Evolutionary conservation across 73 alveolate species (phyloP).

Genomic region (Uronychia binucleata): DNA sequence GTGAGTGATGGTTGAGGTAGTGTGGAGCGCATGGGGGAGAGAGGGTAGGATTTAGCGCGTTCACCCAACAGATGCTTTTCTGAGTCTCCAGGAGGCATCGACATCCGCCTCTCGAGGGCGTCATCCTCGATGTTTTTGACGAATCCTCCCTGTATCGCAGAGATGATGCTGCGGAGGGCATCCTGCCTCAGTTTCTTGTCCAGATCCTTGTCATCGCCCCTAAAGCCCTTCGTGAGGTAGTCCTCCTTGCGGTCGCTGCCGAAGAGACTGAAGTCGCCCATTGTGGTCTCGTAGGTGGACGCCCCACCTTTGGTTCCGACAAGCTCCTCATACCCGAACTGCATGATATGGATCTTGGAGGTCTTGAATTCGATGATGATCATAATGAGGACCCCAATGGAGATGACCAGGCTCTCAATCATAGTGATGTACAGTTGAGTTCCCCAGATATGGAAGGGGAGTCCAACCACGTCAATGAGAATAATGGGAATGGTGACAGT

Average conservation of each 20-base stretch:
- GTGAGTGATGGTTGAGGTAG: neutral
- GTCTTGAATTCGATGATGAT: neutral
- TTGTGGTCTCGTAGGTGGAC: neutral
- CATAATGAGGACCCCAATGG: neutral
- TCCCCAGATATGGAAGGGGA: neutral
- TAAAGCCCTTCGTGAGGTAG: neutral
- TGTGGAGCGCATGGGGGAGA: neutral
- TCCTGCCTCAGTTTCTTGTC: neutral
- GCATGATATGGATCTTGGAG: neutral
- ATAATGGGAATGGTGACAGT: slow-evolving; percentile 29
- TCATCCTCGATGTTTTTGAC: neutral
- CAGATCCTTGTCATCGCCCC: neutral
- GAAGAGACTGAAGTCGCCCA: neutral
- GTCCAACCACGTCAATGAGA: slow-evolving; percentile 19
- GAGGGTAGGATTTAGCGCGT: slow-evolving; percentile 2
- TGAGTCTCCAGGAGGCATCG: neutral
- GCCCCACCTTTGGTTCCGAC: neutral
- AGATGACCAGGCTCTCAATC: neutral
- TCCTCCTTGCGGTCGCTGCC: neutral
- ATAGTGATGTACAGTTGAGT: neutral
- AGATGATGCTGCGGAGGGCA: neutral
- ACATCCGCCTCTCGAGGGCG: neutral
- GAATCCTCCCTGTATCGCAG: neutral
- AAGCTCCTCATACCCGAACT: neutral
- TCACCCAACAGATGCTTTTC: neutral